Evolutionary conservation across 805 yeast species (phyloP), one percentile per base, ranked within the genome.

Genomic region (Hanseniaspora jakobsenii): DNA sequence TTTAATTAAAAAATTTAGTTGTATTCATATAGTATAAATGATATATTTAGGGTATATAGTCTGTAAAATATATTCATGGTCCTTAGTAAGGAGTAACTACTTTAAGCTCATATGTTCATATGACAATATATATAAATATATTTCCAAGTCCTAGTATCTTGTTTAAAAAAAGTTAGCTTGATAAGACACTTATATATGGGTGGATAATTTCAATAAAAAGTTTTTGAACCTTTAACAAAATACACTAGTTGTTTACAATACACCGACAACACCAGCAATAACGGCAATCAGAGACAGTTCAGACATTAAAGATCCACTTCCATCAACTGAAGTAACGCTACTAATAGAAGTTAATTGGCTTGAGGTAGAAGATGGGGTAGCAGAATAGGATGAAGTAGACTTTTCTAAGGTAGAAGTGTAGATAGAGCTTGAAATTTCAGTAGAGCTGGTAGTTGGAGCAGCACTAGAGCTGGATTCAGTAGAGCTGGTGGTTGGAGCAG

Each of bases 311-410:
- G 55, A 62, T 42, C 54, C 55, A 50, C 50, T 55, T 28, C 48
- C 47, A n/a, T 50, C 55, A 80, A 28, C 16, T 6, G 34, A 57
- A 69, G 74, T 66, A 70, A 63, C 65, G 42, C 73, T 69, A 50
- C 71, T 69, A 47, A 69, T 51, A 17, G 55, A 38, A 60, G 77
- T 78, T 46, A 66, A 60, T 56, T 81, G 69, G 38, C 35, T 28
- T 44, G 48, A 32, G 34, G 46, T 73, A 7, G 38, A 67, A 53
- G 81, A 73, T 50, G 78, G 75, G 36, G 71, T 63, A 70, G 93
- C 82, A 30, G 74, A 67, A 22, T 27, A 9, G 24, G 27, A 10
- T 16, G 40, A 77, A 63, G 38, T 82, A 69, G 31, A 56, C 54
- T 66, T 80, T 75, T 26, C 67, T 78, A 78, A 18, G n/a, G 36